Base-by-base conservation (phyloP, 1,284 basidiomycete genomes). In the Sporisorium sorghi region DNA sequence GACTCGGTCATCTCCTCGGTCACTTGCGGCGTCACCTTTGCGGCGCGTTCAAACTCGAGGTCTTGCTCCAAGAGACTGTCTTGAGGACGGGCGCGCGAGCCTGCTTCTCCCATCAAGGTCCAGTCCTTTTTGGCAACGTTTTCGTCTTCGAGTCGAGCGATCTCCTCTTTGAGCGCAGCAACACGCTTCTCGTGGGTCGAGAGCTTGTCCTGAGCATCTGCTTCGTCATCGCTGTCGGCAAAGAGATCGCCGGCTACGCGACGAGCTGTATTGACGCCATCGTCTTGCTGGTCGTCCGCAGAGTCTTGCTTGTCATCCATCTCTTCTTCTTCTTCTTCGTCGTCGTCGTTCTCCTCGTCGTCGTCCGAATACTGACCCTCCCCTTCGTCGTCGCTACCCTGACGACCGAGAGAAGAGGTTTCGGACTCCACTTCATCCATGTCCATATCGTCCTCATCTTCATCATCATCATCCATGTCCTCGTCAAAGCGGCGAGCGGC, bases 31-130 rank as follows among this genome's bases (percentile, higher is more conserved):
- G 91, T 91, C 17, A 90, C 88, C 86, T 96, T 97, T 86, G 90
- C 90, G 14, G 91, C 89, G 39, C 87, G 91, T 76, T 99, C 97
- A 75, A 96, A 99, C 65, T 98, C 95, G 43, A 99, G 88, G 84
- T 97, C 93, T 84, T 98, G 92, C 84, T 94, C 93, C 14, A 99
- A 88, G 17, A 98, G 87, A 24, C 93, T 93, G 86, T 99, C 95
- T 81, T 93, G 90, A 1, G 97, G 96, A 55, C 97, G 89, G 43
- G 90, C 86, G 39, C 90, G 89, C 7, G 92, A 89, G 12, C 89
- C 89, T 12, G 93, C 93, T 86, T 99, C 97, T 48, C 97, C 96
- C 87, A 93, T 89, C 35, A 98, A 87, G 7, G 91, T 91, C 97
- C 97, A 99, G 74, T 98, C 95, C 79, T 88, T 88, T 35, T 87